Evolutionary conservation across 495 filamentous ascomycete genomes (phyloP).

Genomic region (Aspergillus cavernicola): DNA sequence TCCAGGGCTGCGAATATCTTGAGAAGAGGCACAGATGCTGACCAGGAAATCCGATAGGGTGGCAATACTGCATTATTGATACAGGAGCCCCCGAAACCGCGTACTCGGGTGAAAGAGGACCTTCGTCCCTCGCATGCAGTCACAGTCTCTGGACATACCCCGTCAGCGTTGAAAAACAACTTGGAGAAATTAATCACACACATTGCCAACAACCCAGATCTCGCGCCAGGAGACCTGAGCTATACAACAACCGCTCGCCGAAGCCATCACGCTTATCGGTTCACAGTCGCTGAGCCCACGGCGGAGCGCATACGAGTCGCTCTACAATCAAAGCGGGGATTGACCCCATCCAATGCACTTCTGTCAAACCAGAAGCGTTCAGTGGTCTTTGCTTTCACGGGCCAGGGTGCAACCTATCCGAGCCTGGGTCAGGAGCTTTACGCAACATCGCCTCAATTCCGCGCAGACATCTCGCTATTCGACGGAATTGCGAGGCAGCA

Average conservation of each 20-base stretch:
- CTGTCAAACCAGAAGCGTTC: too few relatives aligned
- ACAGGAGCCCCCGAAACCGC: neutral
- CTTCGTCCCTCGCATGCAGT: conserved; percentile 2
- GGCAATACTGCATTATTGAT: conserved; percentile 9
- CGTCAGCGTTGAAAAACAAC: conserved; percentile 34
- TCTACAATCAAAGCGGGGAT: too few relatives aligned
- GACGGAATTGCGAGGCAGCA: conserved; percentile 4
- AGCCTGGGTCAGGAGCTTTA: conserved; percentile 47
- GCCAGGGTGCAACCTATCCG: conserved; percentile 49
- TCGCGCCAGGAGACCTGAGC: neutral
- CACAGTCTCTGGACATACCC: conserved; percentile 29
- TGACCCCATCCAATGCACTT: too few relatives aligned
- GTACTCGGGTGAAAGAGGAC: neutral
- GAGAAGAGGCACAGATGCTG: too few relatives aligned
- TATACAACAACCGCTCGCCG: neutral
- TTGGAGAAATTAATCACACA: conserved; percentile 29
- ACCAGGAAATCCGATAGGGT: too few relatives aligned
- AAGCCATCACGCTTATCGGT: neutral
- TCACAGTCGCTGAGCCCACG: neutral
- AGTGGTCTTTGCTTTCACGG: conserved; percentile 1
- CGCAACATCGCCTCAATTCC: neutral
- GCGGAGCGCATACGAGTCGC: too few relatives aligned
- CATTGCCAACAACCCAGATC: conserved; percentile 25
- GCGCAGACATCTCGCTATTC: neutral
- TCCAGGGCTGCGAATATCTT: too few relatives aligned